Evolutionary conservation across 257 asterid genomes (phyloP), one percentile per base, ranked within the genome.

Genomic region (Linderniella brevidens): DNA sequence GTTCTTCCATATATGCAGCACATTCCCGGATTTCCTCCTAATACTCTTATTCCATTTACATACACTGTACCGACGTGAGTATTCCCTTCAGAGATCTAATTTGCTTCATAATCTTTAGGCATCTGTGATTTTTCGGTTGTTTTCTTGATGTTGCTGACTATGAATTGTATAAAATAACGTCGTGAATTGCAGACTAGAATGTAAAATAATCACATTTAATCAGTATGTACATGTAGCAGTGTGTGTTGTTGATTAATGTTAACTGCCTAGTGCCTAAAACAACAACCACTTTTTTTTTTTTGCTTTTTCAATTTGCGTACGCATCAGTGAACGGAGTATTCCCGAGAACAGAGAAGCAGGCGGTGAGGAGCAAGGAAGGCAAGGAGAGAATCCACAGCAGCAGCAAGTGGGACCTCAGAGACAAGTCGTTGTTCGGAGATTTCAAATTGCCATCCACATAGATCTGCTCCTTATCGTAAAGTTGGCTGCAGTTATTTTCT

Each of bases 401-500:
- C 84, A 76, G 44, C 78, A 55, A 55, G 76, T 69, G 57, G 95
- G 67, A 42, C 87, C 73, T 13, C 93, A 79, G 52, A 68, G 92
- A 70, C 83, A 64, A 71, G 79, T 78, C 53, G 75, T 71, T 42
- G 87, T 68, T 50, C 72, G 95, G 54, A 77, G 97, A 68, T 82
- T 87, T 58, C 95, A 79, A 70, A 72, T 87, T 64, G 93, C 87
- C 39, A 68, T 83, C 68, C 97, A 80, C 67, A 78, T 83, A 20
- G 97, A 87, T 63, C 50, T 80, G 59, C 52, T 76, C 50, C 97
- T 87, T 59, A 82, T 87, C 58, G 64, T 87, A 48, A 87, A 87
- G 78, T 68, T 87, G 68, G 88, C 76, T 13, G 97, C 97, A 14
- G 95, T 83, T 48, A 80, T 87, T 60, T 87, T 82, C 66, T 72